Percentiles rank a stretch among this genome's conserved stretches.
Evolutionary conservation across 2,329 filamentous ascomycete species (phyloP).

Genomic region (Aspergillus tubingensis): DNA sequence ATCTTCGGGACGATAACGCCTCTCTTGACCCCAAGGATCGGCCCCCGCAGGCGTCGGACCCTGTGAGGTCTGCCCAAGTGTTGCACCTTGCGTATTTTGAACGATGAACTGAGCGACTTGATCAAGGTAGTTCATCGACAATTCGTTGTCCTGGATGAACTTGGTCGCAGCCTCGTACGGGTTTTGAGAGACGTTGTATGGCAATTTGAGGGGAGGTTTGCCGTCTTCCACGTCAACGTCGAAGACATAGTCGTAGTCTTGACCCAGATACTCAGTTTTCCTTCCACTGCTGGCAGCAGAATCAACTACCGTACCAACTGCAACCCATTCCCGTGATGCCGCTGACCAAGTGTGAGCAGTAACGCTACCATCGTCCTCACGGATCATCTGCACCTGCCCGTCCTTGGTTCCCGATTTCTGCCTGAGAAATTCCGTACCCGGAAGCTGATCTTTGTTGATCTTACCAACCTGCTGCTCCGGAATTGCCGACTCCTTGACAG

Average conservation of each 20-base stretch:
- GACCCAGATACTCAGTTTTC: conserved; percentile 74
- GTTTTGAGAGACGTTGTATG: conserved; percentile 89
- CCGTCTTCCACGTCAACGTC: conserved; percentile 96
- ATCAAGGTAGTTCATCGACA: conserved; percentile 84
- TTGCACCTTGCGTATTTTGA: conserved; percentile 83
- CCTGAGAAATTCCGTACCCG: conserved; percentile 82
- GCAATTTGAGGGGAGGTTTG: conserved; percentile 88
- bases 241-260: conserved; percentile 95
- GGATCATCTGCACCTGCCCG: conserved; percentile 91
- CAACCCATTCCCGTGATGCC: conserved; percentile 73
- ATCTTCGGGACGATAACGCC: conserved; percentile 75
- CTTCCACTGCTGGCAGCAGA: conserved; percentile 78
- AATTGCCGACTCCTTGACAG: conserved; percentile 80
- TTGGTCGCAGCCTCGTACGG: conserved; percentile 89
- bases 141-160: conserved; percentile 85
- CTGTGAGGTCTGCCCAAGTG: conserved; percentile 64
- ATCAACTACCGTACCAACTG: conserved; percentile 92
- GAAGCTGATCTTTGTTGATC: conserved; percentile 89
- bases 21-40: conserved; percentile 78
- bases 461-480: conserved; percentile 80
- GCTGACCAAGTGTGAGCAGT: conserved; percentile 86
- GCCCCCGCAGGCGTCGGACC: conserved; percentile 51
- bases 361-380: conserved; percentile 75
- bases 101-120: conserved; percentile 92
- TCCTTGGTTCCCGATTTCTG: conserved; percentile 89